Conservation (phyloP, 352 stramenopile species). For the Plasmopara halstedii region DNA sequence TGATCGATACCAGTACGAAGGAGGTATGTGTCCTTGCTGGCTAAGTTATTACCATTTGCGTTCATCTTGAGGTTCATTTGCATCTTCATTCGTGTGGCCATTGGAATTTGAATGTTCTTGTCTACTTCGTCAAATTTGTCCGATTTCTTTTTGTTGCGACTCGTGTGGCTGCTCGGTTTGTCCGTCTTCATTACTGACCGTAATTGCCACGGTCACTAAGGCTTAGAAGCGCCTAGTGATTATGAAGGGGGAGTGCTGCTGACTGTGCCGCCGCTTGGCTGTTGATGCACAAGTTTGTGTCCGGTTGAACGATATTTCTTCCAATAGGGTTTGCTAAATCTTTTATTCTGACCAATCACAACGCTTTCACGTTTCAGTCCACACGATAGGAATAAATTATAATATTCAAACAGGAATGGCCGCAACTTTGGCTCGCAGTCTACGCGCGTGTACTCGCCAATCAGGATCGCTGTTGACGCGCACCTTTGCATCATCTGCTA, state of each 20-base stretch:
- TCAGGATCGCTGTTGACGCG: slow-evolving; percentile 7
- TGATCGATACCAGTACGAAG: slow-evolving; percentile 58
- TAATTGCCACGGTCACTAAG: neutral
- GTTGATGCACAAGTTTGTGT: slow-evolving; percentile 1
- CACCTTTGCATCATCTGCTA: slow-evolving; percentile 14
- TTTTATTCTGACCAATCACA: too few species aligned
- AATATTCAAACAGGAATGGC: slow-evolving; percentile 10
- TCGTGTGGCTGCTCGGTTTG: slow-evolving; percentile 3
- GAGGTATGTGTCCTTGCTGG: slow-evolving; percentile 18
- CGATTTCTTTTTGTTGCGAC: slow-evolving; percentile 15
- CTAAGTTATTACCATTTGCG: slow-evolving; percentile 1
- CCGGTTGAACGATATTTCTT: too few species aligned
- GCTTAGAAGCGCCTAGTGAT: neutral
- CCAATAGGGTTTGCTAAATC: too few species aligned
- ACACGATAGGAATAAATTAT: slow-evolving; percentile 6
- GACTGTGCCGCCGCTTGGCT: slow-evolving; percentile 6
- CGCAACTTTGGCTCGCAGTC: slow-evolving; percentile 15
- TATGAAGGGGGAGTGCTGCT: slow-evolving; percentile 1
- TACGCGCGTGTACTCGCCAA: slow-evolving; percentile 15
- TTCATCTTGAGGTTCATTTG: slow-evolving; percentile 37
- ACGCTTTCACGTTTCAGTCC: slow-evolving; percentile 7
- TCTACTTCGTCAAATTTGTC: slow-evolving; percentile 46
- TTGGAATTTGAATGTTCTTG: slow-evolving; percentile 63
- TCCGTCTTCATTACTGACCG: slow-evolving; percentile 21
- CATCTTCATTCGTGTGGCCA: slow-evolving; percentile 43